A percentile compares a stretch with the other conserved stretches of the same genome.
Evolutionary conservation across 1,284 basidiomycete species (phyloP).

Genomic region (Pascua sp.): DNA sequence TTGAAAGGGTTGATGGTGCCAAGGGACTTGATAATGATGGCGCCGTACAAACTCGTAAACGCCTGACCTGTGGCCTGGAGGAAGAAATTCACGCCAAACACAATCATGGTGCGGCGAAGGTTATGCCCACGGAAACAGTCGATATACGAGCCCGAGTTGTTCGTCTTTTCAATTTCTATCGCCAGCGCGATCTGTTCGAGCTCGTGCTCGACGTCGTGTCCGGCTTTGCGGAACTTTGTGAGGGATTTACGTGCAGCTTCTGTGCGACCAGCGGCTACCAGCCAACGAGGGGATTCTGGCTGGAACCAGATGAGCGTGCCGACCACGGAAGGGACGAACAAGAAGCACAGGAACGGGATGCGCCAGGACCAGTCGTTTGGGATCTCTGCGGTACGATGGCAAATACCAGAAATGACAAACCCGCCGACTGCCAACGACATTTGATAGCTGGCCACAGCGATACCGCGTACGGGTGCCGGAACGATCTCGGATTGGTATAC

Average conservation of each 20-base stretch:
- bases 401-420: constrained; percentile 11
- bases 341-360: constrained; percentile 14
- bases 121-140: constrained; percentile 9
- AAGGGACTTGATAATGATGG: constrained; percentile 8
- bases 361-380: constrained; percentile 14
- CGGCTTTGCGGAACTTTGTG: constrained; percentile 12
- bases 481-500: constrained; percentile 18
- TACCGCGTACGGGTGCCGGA: constrained; percentile 13
- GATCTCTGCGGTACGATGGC: constrained; percentile 6
- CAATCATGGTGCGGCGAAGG: constrained; percentile 14
- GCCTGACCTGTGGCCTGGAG: constrained; percentile 13
- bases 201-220: constrained; percentile 6
- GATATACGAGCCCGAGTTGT: not conserved
- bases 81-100: constrained; percentile 15
- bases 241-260: constrained; percentile 17
- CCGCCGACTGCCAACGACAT: constrained; percentile 14
- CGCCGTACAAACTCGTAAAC: constrained; percentile 8
- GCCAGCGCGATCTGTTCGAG: not conserved
- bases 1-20: constrained; percentile 13
- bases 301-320: constrained; percentile 17
- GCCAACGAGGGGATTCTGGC: constrained; percentile 28
- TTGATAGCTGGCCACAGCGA: constrained; percentile 16
- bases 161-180: constrained; percentile 1
- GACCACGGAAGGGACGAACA: constrained; percentile 3
- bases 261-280: constrained; percentile 18